Evolutionary conservation across 1,139 yeast genomes (phyloP).

Genomic region (Pneumocystis carinii): DNA sequence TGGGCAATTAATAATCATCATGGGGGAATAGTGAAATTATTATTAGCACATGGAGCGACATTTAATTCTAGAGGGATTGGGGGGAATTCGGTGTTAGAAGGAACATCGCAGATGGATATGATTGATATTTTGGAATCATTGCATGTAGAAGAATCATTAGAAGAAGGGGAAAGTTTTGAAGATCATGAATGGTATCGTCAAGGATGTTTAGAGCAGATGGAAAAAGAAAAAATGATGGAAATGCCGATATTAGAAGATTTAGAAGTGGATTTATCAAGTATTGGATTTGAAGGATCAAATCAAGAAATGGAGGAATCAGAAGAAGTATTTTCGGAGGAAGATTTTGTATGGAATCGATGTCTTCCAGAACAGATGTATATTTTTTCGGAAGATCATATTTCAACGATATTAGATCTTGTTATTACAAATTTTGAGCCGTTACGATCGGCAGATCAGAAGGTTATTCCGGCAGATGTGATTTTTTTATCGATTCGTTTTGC

Average conservation of each 20-base stretch:
- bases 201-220: constrained; percentile 18
- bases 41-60: constrained; percentile 27
- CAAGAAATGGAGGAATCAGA: constrained; percentile 9
- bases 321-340: constrained; percentile 13
- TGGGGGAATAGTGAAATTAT: constrained; percentile 22
- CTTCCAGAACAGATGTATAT: constrained; percentile 30
- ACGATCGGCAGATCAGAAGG: constrained; percentile 26
- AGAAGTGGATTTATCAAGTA: constrained; percentile 22
- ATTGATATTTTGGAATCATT: no score
- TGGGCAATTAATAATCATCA: constrained; percentile 33
- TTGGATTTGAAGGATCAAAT: constrained; percentile 17
- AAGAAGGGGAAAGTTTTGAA: no score
- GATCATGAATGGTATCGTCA: constrained; percentile 22
- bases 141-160: no score
- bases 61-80: constrained; percentile 20
- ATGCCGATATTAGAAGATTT: constrained; percentile 23
- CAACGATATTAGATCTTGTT: constrained; percentile 26
- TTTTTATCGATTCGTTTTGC: constrained; percentile 30
- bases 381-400: constrained; percentile 25
- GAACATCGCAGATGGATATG: constrained; percentile 20
- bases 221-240: constrained; percentile 19
- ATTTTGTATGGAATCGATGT: constrained; percentile 28
- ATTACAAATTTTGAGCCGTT: constrained; percentile 27
- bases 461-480: constrained; percentile 31
- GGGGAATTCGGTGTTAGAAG: constrained; percentile 27